phyloP scores from a whole-genome alignment of 331 rosid species.

The Ulmus americana region DNA sequence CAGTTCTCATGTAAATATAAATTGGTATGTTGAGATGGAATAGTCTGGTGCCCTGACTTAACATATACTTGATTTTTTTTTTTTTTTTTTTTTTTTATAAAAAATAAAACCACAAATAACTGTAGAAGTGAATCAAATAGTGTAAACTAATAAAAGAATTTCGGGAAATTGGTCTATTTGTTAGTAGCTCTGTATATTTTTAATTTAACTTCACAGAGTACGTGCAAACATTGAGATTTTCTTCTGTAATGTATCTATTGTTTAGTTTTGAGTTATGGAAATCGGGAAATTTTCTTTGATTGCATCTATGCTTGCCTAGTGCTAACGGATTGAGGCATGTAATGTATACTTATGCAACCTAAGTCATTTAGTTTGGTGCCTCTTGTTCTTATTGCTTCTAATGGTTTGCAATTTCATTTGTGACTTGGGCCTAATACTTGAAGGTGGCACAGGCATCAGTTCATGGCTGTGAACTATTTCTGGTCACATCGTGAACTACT shows the following conservation, averaged over 20 bases:
- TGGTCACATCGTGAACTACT: slow-evolving; percentile 24
- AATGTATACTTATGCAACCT: not conserved
- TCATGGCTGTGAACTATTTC: slow-evolving; percentile 26
- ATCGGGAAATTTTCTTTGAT: not conserved
- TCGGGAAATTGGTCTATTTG: no score
- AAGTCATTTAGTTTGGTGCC: not conserved
- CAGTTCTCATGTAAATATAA: no score
- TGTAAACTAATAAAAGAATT: no score
- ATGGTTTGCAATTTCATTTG: not conserved
- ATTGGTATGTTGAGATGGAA: no score
- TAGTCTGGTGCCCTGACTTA: no score
- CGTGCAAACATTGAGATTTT: not conserved
- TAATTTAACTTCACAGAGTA: no score
- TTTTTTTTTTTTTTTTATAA: no score
- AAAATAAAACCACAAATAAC: no score
- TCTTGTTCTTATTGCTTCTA: not conserved
- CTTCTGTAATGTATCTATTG: not conserved
- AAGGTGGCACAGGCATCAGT: slow-evolving; percentile 27
- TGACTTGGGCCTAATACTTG: slow-evolving; percentile 20
- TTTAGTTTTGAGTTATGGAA: not conserved
- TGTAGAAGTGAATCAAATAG: no score
- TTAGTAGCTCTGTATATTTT: no score
- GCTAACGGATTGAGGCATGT: not conserved
- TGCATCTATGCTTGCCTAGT: not conserved
- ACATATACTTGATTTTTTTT: no score